Evolutionary conservation across 2,329 filamentous ascomycete species (phyloP), one percentile per base, ranked within the genome.

Genomic region (Neonectria faginata): DNA sequence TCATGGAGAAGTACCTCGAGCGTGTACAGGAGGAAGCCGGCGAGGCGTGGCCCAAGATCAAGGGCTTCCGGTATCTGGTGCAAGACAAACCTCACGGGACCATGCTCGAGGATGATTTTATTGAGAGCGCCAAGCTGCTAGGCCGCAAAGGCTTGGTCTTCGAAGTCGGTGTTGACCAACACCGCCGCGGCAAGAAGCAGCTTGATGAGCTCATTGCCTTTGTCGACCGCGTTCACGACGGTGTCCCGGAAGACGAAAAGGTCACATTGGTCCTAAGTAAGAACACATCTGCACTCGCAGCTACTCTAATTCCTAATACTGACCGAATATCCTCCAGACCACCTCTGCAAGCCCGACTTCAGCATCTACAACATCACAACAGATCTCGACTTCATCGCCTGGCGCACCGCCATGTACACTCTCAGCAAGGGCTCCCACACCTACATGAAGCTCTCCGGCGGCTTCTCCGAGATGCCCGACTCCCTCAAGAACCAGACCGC

Each of bases 391-490:
- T 94, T 91, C 77, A 78, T 85, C 61, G 86, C 86, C 60, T 97
- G 93, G 92, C 87, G 88, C 60, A 83, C 85, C 14, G 85, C 88
- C 65, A 88, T 97, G 74, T 87, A 87, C 71, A 83, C 85, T 9
- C 88, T 97, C 73, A 87, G 89, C 70, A 85, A 85, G 63, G 87
- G 87, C 75, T 80, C 83, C 53, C 85, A 83, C 55, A 89, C 90
- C n/a, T 97, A 91, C 81, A 92, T 97, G 86, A 97, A 97, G 82
- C 86, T 97, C n/a, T 95, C 92, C 0, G 95, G 95, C 8, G 88
- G 85, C 51, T 94, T 97, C 78, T 89, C 91, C 18, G 93, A 97
- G 80, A 89, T 97, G 79, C 85, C 89, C 3, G 82, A 83, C 51
- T 78, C 82, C 11, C 80, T 89, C 68, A 83, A 82, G 71, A 76